A percentile compares a stretch with the other conserved stretches of the same genome.
These are phyloP conservation scores for Ustilago bromivora DNA, from an alignment of 1,284 basidiomycete genomes.

Conservation along the genomic window DNA sequence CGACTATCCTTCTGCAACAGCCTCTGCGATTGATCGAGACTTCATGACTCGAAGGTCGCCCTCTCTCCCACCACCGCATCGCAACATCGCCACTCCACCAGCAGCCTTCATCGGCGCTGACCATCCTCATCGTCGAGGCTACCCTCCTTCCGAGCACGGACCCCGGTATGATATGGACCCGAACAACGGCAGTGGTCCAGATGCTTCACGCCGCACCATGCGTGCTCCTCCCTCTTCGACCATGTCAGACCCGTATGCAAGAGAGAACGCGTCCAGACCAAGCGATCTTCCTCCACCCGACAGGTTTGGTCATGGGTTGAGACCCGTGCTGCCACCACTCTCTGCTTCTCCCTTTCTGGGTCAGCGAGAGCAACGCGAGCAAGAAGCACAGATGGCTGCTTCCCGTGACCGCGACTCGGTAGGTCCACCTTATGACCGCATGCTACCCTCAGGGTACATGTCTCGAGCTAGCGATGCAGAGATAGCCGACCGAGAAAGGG, in stretches of 20 bases:
- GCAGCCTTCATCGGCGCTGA: constrained; percentile 13
- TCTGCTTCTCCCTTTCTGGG: constrained; percentile 6
- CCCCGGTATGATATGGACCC: constrained; percentile 14
- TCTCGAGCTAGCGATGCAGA: constrained; percentile 11
- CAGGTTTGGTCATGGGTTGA: background rate
- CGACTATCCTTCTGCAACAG: constrained; percentile 4
- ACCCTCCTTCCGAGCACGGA: background rate
- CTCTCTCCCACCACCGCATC: constrained; percentile 3
- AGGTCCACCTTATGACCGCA: background rate
- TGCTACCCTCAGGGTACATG: background rate
- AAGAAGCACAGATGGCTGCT: constrained; percentile 2
- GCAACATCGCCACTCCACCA: constrained; percentile 18
- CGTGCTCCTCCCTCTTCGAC: background rate
- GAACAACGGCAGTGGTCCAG: background rate
- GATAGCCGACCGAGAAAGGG: constrained; percentile 7
- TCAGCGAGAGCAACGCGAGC: background rate
- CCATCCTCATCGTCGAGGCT: constrained; percentile 9
- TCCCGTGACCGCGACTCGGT: constrained; percentile 12
- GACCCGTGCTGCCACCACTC: constrained; percentile 27
- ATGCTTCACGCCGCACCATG: constrained; percentile 1
- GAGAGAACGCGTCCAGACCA: constrained; percentile 5
- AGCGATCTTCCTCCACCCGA: constrained; percentile 7
- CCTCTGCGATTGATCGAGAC: constrained; percentile 11
- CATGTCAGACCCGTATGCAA: constrained; percentile 5
- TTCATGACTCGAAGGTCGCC: constrained; percentile 2